Conservation (phyloP, 768 basidiomycete genomes). For the Kwoniella mangroviensis region DNA sequence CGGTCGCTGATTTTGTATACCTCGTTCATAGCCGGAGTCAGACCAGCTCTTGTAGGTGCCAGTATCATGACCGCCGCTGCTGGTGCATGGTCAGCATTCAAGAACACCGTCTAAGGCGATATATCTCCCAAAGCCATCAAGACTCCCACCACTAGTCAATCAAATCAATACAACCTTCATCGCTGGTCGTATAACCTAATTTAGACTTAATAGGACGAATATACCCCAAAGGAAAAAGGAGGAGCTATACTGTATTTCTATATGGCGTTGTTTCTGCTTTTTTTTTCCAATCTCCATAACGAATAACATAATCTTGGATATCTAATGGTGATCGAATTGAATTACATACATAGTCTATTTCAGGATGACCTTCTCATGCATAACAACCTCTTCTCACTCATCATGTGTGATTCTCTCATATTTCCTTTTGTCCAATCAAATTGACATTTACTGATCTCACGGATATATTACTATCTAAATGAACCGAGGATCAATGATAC, state of each 20-base stretch:
- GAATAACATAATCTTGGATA: neutral
- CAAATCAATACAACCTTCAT: too few species aligned
- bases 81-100: conserved; percentile 92
- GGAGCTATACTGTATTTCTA: neutral
- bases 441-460: neutral
- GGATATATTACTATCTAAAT: neutral
- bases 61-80: conserved; percentile 86
- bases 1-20: conserved; percentile 22
- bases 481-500: neutral
- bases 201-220: neutral
- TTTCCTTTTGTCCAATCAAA: too few species aligned
- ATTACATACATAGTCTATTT: neutral
- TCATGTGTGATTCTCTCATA: neutral
- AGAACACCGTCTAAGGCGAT: conserved; percentile 62
- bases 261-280: neutral
- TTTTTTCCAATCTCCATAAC: neutral
- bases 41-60: conserved; percentile 85
- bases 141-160: too few species aligned
- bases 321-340: neutral
- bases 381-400: neutral
- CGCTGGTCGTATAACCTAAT: too few species aligned
- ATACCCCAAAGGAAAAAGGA: neutral
- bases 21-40: conserved; percentile 74
- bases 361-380: neutral
- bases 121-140: neutral